Percentiles rank a stretch among this genome's conserved stretches.
These are phyloP conservation scores for Penicillium crustosum DNA, from an alignment of 2,329 filamentous ascomycete species.

Conservation along the genomic window DNA sequence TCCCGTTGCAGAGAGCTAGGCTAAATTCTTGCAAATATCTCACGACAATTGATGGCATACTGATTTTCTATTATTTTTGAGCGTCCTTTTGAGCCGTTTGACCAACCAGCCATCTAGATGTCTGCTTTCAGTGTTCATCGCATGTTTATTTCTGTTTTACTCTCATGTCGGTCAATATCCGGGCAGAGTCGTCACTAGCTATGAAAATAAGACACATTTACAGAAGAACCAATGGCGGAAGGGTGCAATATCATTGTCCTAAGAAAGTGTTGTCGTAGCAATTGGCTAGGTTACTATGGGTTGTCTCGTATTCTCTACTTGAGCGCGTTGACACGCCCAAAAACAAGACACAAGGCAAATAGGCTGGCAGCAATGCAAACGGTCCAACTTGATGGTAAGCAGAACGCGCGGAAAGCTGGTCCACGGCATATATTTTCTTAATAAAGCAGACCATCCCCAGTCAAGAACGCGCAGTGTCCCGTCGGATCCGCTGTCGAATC, in stretches of 20 bases:
- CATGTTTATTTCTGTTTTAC: not conserved
- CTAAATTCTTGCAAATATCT: not conserved
- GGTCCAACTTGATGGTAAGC: not conserved
- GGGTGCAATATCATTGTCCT: conserved; percentile 1
- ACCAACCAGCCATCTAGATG: not conserved
- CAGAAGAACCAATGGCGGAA: not conserved
- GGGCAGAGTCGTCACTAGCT: not conserved
- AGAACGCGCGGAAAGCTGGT: not conserved
- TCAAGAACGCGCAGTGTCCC: not conserved
- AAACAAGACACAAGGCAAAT: conserved; percentile 1
- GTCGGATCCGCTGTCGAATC: not conserved
- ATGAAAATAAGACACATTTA: not conserved
- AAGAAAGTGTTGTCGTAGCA: conserved; percentile 6
- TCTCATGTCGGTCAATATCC: not conserved
- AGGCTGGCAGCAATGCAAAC: not conserved
- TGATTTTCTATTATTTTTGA: not conserved
- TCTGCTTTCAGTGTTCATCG: not conserved
- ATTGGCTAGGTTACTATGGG: not conserved
- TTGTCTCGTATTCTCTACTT: not conserved
- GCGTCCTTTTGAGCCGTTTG: not conserved
- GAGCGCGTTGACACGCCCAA: not conserved
- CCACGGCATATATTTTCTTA: not conserved
- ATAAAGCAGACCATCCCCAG: not conserved
- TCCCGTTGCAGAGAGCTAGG: conserved; percentile 5
- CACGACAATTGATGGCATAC: not conserved